phyloP scores from a whole-genome alignment of 1,139 yeast species.

The Lodderomyces oxycetoniae region DNA sequence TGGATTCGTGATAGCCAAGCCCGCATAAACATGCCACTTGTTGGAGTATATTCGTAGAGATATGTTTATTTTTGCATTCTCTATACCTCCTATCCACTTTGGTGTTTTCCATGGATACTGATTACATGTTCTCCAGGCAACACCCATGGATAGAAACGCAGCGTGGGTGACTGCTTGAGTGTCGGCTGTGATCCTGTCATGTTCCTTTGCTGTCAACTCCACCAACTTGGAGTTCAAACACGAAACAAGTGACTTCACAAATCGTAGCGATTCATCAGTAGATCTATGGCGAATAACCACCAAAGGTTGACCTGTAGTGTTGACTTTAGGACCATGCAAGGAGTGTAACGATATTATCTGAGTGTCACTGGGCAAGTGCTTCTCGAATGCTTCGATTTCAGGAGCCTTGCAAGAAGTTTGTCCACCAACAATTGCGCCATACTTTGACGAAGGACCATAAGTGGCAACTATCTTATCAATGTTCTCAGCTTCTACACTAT shows the following conservation, averaged over 20 bases:
- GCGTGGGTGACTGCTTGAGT: conserved; percentile 99
- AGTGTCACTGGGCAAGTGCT: conserved; percentile 65
- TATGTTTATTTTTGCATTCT: conserved; percentile 91
- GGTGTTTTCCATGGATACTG: conserved; percentile 93
- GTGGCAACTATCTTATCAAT: conserved; percentile 62
- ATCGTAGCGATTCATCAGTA: conserved; percentile 46
- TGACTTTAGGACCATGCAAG: conserved; percentile 88
- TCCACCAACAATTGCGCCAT: conserved; percentile 93
- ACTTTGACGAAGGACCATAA: conserved; percentile 85
- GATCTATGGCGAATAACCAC: conserved; percentile 80
- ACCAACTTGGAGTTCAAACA: conserved; percentile 78
- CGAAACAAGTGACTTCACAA: conserved; percentile 61
- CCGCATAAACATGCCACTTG: conserved; percentile 98
- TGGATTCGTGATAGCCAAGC: conserved; percentile 92
- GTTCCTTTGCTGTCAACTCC: conserved; percentile 75
- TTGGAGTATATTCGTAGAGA: conserved; percentile 85
- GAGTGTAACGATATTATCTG: conserved; percentile 87
- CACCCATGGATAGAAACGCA: conserved; percentile 94
- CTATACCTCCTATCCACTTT: conserved; percentile 88
- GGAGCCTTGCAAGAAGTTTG: conserved; percentile 95
- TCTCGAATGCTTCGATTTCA: conserved; percentile 82
- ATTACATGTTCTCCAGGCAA: conserved; percentile 81
- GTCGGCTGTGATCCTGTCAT: conserved; percentile 93
- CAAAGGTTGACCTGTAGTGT: conserved; percentile 87
- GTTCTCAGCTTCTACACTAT: conserved; percentile 86